These are phyloP conservation scores for Phytophthora cactorum DNA, from an alignment of 352 stramenopile species.

Conservation along the genomic window DNA sequence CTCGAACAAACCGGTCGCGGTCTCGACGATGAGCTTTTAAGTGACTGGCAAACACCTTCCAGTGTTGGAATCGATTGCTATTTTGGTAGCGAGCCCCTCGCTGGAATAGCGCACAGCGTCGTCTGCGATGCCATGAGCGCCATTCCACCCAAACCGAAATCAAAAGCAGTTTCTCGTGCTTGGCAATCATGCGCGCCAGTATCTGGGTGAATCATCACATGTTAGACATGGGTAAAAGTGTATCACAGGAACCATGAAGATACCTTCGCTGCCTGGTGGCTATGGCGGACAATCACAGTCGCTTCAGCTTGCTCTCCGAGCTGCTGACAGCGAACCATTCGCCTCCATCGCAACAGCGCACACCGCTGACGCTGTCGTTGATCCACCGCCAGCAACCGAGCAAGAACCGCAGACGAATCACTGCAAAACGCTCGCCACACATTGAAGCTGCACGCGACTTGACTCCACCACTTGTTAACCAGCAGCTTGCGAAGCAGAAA, in stretches of 20 bases:
- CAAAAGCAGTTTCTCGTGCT: conserved; percentile 12
- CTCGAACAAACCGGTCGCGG: neutral
- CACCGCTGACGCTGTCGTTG: conserved; percentile 13
- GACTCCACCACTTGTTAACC: conserved; percentile 25
- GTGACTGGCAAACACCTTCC: conserved; percentile 13
- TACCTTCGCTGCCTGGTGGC: conserved; percentile 15
- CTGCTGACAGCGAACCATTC: conserved; percentile 12
- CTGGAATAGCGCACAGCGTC: conserved; percentile 19
- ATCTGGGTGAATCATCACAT: no score
- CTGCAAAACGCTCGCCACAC: conserved; percentile 22
- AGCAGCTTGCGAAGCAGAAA: conserved; percentile 27
- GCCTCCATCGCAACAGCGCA: conserved; percentile 21
- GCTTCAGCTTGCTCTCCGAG: conserved; percentile 25
- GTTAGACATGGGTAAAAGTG: no score
- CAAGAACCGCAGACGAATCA: conserved; percentile 11
- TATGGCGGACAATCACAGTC: conserved; percentile 13
- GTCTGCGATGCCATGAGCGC: conserved; percentile 16
- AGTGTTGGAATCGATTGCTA: conserved; percentile 13
- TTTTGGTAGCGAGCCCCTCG: conserved; percentile 9
- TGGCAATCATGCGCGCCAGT: conserved; percentile 3
- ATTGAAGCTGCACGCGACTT: conserved; percentile 10
- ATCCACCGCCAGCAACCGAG: conserved; percentile 10
- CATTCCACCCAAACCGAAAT: conserved; percentile 27
- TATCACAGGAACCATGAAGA: neutral
- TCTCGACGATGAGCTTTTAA: conserved; percentile 8